phyloP scores from a whole-genome alignment of 2,329 filamentous ascomycete genomes.

The Elsinoe ampelina region DNA sequence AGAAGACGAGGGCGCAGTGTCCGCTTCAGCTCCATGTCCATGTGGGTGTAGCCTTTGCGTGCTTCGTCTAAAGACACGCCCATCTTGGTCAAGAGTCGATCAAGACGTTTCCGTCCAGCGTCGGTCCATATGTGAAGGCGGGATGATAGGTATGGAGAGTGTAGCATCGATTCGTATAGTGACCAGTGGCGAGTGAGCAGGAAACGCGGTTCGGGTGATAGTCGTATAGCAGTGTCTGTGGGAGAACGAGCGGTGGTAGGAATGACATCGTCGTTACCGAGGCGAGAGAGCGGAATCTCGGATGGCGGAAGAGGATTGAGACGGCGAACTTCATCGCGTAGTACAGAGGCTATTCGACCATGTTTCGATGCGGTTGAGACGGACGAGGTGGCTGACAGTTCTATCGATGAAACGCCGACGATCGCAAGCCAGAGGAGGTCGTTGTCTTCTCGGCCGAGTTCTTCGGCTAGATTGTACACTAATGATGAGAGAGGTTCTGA shows the following conservation, averaged over 20 bases:
- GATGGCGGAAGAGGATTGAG: slow-evolving; percentile 67
- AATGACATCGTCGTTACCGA: slow-evolving; percentile 71
- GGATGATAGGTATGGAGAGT: slow-evolving; percentile 89
- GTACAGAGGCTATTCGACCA: slow-evolving; percentile 70
- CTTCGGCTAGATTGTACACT: slow-evolving; percentile 87
- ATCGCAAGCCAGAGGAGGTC: slow-evolving; percentile 92
- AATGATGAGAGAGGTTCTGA: slow-evolving; percentile 92
- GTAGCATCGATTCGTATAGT: slow-evolving; percentile 95
- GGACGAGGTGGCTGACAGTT: slow-evolving; percentile 80
- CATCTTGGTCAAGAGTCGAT: slow-evolving; percentile 97
- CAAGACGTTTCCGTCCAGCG: slow-evolving; percentile 72
- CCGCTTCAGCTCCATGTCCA: slow-evolving; percentile 95
- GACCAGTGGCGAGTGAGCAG: slow-evolving; percentile 93
- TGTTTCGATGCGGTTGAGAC: slow-evolving; percentile 55
- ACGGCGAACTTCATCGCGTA: slow-evolving; percentile 88
- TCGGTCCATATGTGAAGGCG: slow-evolving; percentile 93
- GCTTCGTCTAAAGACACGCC: slow-evolving; percentile 89
- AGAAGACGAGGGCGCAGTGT: slow-evolving; percentile 75
- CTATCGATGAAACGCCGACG: slow-evolving; percentile 87
- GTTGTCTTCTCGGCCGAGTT: slow-evolving; percentile 92
- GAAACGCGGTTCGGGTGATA: slow-evolving; percentile 90
- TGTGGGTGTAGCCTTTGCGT: slow-evolving; percentile 92
- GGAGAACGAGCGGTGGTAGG: slow-evolving; percentile 80
- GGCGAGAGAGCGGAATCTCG: slow-evolving; percentile 44
- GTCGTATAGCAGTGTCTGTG: slow-evolving; percentile 80